Conservation (phyloP, 441 rosid species). For the Geranium incanum region DNA sequence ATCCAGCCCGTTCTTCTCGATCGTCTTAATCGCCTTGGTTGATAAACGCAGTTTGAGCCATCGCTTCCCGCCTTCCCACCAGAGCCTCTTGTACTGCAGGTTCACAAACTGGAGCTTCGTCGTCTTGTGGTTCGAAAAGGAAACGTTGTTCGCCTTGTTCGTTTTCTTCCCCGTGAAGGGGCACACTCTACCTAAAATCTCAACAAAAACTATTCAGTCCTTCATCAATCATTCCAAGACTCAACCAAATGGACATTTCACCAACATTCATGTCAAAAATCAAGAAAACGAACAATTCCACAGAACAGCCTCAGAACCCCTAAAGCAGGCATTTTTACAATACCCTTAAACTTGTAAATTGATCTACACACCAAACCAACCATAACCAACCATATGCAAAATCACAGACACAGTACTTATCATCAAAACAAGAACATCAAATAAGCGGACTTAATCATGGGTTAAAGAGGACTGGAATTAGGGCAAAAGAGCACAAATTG, state of each 20-base stretch:
- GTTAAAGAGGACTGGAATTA: no score
- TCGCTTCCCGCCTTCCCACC: slow-evolving; percentile 98
- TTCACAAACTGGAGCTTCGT: slow-evolving; percentile 85
- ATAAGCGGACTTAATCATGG: no score
- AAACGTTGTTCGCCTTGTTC: slow-evolving; percentile 78
- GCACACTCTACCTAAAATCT: slow-evolving; percentile 64
- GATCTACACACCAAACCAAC: not conserved
- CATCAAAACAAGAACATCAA: no score
- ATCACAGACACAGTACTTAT: no score
- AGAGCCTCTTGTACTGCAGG: slow-evolving; percentile 75
- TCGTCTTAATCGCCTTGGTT: slow-evolving; percentile 80
- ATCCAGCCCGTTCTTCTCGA: slow-evolving; percentile 83
- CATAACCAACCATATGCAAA: no score
- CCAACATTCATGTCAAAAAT: not conserved
- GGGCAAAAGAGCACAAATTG: not conserved
- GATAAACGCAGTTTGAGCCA: slow-evolving; percentile 70
- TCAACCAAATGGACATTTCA: not conserved
- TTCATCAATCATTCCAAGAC: not conserved
- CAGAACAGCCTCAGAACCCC: no score
- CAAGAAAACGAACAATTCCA: no score
- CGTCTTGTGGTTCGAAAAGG: slow-evolving; percentile 96
- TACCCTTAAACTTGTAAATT: not conserved
- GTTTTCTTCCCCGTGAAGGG: slow-evolving; percentile 91
- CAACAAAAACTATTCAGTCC: not conserved
- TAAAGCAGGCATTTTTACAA: not conserved